Conservation (phyloP, 148 eudicot genomes). For the Cornus suecica region DNA sequence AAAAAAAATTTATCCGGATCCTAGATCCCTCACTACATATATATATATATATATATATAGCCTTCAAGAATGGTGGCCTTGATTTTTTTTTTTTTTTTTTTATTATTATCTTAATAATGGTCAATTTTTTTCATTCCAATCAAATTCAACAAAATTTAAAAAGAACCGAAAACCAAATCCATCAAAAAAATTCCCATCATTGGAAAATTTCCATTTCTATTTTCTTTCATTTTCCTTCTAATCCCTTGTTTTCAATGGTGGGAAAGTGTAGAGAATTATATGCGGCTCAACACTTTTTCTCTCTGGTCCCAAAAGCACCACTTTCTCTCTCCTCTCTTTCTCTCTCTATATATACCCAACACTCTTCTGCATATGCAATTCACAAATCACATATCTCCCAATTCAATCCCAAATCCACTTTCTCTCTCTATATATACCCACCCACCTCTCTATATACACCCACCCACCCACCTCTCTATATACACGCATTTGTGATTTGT, state of each 20-base stretch:
- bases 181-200: neutral
- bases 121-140: too few relatives aligned
- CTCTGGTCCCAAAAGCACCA: neutral
- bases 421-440: neutral
- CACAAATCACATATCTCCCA: neutral
- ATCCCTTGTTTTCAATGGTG: too few relatives aligned
- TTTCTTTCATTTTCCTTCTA: neutral
- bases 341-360: neutral
- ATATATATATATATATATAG: too few relatives aligned
- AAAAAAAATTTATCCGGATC: too few relatives aligned
- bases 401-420: neutral
- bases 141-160: too few relatives aligned
- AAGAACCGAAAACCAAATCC: too few relatives aligned
- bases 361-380: neutral
- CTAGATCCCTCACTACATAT: too few relatives aligned
- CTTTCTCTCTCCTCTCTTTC: neutral
- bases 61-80: too few relatives aligned
- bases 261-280: neutral
- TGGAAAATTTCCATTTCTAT: neutral
- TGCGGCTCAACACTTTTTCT: neutral
- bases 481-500: neutral
- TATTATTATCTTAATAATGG: too few relatives aligned
- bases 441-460: too few relatives aligned
- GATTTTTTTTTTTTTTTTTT: too few relatives aligned
- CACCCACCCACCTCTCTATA: too few relatives aligned